phyloP scores from a whole-genome alignment of 2,329 filamentous ascomycete species.

The Elsinoe ampelina region DNA sequence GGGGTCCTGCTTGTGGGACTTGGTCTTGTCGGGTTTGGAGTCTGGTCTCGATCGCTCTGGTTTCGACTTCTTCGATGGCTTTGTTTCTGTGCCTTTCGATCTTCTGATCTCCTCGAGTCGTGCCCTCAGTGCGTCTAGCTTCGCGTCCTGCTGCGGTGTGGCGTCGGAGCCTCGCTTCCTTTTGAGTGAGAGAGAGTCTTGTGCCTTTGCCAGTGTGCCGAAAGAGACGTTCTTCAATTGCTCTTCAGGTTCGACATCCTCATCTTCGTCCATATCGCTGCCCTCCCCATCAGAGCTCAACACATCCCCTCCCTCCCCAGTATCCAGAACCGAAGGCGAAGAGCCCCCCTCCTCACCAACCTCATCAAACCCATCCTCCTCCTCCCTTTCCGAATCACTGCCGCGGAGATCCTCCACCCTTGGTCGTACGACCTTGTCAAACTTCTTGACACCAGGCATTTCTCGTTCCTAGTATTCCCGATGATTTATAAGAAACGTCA shows the following conservation, averaged over 20 bases:
- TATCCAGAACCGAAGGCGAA: slow-evolving; percentile 33
- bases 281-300: slow-evolving; percentile 15
- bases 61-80: background rate
- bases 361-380: slow-evolving; percentile 14
- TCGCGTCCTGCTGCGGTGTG: slow-evolving; percentile 34
- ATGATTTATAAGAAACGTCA: background rate
- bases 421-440: background rate
- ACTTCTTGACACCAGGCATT: slow-evolving; percentile 2
- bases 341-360: slow-evolving; percentile 32
- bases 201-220: slow-evolving; percentile 79
- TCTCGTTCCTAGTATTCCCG: slow-evolving; percentile 1
- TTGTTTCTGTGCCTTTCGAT: slow-evolving; percentile 18
- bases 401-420: slow-evolving; percentile 15
- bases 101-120: slow-evolving; percentile 34
- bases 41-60: slow-evolving; percentile 12
- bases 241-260: slow-evolving; percentile 31
- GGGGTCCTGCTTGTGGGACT: slow-evolving; percentile 15
- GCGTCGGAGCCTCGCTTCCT: slow-evolving; percentile 28
- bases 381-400: slow-evolving; percentile 15
- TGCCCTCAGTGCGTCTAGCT: slow-evolving; percentile 37
- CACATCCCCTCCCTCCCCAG: slow-evolving; percentile 24
- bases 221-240: slow-evolving; percentile 63
- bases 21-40: slow-evolving; percentile 17
- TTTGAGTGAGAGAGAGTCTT: slow-evolving; percentile 52
- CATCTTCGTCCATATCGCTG: slow-evolving; percentile 26